phyloP scores from a whole-genome alignment of 768 basidiomycete species.

The Dioszegia aurantiaca region DNA sequence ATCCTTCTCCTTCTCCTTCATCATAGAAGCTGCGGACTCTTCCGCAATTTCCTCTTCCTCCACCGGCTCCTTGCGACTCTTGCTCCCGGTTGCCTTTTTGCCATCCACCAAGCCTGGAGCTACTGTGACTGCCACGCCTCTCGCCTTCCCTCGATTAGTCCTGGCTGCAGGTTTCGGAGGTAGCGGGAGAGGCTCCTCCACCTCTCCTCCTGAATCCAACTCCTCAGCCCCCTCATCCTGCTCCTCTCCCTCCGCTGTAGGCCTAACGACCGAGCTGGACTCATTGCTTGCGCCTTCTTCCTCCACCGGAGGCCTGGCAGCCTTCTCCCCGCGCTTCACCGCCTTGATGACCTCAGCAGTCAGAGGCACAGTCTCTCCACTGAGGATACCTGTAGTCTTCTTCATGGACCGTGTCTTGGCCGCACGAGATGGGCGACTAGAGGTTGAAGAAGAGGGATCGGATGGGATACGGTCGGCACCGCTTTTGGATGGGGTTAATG shows the following conservation, averaged over 20 bases:
- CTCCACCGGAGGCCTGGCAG: background rate
- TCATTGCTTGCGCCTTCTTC: background rate
- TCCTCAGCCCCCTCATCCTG: too few species aligned
- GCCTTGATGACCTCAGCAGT: background rate
- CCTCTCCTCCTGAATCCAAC: too few species aligned
- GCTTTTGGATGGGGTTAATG: too few species aligned
- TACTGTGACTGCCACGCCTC: background rate
- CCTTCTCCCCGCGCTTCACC: background rate
- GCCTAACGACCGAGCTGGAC: background rate
- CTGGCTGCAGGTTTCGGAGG: background rate
- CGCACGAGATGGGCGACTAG: slow-evolving; percentile 6
- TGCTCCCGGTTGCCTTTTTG: too few species aligned
- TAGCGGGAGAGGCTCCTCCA: too few species aligned
- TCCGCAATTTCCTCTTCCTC: background rate
- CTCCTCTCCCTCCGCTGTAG: background rate
- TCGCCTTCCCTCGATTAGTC: background rate
- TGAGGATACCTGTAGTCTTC: slow-evolving; percentile 4
- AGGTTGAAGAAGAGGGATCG: background rate
- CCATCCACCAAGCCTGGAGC: background rate
- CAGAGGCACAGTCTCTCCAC: slow-evolving; percentile 9
- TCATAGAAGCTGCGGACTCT: background rate
- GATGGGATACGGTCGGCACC: background rate
- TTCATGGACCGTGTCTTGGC: slow-evolving; percentile 1
- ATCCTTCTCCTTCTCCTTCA: background rate
- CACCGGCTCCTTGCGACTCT: too few species aligned